Conservation (phyloP, 2,329 filamentous ascomycete genomes). For the Cryphonectria japonica region DNA sequence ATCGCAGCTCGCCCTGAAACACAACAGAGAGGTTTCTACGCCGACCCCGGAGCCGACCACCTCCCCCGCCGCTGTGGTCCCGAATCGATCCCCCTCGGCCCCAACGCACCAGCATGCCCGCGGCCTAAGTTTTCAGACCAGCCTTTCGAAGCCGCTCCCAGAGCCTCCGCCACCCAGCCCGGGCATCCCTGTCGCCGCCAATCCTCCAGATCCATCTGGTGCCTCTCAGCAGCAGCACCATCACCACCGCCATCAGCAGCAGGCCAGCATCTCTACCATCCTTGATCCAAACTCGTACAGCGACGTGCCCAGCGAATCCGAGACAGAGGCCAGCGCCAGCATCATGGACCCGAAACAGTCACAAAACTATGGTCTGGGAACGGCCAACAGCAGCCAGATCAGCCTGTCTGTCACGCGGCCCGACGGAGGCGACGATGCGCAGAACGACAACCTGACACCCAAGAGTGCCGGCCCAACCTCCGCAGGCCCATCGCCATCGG, state of each 20-base stretch:
- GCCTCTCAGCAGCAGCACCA: not conserved
- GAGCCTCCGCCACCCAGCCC: slow-evolving; percentile 49
- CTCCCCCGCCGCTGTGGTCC: slow-evolving; percentile 36
- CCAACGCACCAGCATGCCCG: slow-evolving; percentile 52
- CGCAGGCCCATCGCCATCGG: slow-evolving; percentile 60
- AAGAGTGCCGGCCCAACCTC: slow-evolving; percentile 59
- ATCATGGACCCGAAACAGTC: slow-evolving; percentile 53
- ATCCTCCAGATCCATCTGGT: slow-evolving; percentile 30
- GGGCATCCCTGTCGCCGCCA: slow-evolving; percentile 38
- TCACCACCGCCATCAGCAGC: slow-evolving; percentile 19
- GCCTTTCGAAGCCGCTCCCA: slow-evolving; percentile 61
- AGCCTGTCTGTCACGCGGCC: slow-evolving; percentile 42
- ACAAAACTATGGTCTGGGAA: slow-evolving; percentile 41
- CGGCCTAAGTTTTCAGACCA: slow-evolving; percentile 58
- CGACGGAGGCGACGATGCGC: slow-evolving; percentile 49
- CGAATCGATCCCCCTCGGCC: slow-evolving; percentile 31
- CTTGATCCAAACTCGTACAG: slow-evolving; percentile 38
- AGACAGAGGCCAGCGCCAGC: slow-evolving; percentile 47
- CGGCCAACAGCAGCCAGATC: slow-evolving; percentile 51
- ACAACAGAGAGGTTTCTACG: slow-evolving; percentile 37
- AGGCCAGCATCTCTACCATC: slow-evolving; percentile 40
- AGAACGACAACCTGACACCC: slow-evolving; percentile 53
- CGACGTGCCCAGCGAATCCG: slow-evolving; percentile 27
- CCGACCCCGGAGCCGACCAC: slow-evolving; percentile 34
- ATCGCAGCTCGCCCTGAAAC: slow-evolving; percentile 45